A percentile compares a stretch with the other conserved stretches of the same genome.
Evolutionary conservation across 106 monocot genomes (phyloP).

Genomic region (Dioscorea zingiberensis): DNA sequence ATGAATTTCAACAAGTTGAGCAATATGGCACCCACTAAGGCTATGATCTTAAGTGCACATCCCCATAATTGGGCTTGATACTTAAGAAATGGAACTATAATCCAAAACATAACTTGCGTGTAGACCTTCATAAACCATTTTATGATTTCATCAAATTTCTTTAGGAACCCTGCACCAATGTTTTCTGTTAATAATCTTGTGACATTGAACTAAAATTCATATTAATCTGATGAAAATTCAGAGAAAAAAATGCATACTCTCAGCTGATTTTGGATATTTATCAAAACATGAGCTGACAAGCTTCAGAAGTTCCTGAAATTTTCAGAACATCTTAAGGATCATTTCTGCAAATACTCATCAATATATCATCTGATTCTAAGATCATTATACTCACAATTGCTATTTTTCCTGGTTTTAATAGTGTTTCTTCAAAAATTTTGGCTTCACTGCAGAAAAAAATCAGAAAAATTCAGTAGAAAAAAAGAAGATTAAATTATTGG

Average conservation of each 20-base stretch:
- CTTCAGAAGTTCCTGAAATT: constrained; percentile 56
- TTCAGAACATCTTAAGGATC: neutral
- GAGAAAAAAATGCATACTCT: constrained; percentile 29
- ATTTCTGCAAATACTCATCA: neutral
- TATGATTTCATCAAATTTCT: constrained; percentile 30
- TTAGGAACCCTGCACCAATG: constrained; percentile 47
- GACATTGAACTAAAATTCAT: neutral
- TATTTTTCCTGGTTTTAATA: constrained; percentile 54
- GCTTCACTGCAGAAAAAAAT: constrained; percentile 36
- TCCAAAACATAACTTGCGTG: constrained; percentile 35
- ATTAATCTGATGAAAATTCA: neutral
- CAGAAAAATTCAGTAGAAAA: neutral
- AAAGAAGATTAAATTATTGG: neutral
- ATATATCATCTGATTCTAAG: neutral
- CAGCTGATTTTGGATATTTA: constrained; percentile 42
- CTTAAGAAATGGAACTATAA: constrained; percentile 47
- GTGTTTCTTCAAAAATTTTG: constrained; percentile 47
- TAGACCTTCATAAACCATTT: constrained; percentile 25
- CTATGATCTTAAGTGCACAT: constrained; percentile 15
- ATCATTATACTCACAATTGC: constrained; percentile 32
- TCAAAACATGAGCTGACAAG: constrained; percentile 34
- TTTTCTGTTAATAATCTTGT: neutral
- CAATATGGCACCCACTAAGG: constrained; percentile 14
- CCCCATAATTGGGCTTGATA: constrained; percentile 47
- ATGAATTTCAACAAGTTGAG: constrained; percentile 10